These are phyloP conservation scores for Mortierella hygrophila DNA, from an alignment of 192 early-diverging fungal genomes.

Conservation along the genomic window DNA sequence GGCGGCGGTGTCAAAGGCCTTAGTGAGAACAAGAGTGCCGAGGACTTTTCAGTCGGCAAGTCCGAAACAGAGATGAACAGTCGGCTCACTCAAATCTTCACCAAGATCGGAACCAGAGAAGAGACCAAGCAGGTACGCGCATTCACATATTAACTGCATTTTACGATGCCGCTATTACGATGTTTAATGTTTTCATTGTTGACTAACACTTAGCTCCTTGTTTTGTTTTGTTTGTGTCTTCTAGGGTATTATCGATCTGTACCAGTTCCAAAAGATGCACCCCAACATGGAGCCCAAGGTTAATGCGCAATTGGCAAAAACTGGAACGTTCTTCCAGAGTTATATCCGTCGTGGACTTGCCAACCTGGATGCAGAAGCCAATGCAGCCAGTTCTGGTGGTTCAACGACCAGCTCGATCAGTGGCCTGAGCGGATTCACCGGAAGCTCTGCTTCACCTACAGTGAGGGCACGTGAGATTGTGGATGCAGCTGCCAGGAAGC, in stretches of 20 bases:
- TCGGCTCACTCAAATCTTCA: constrained; percentile 76
- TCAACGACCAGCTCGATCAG: constrained; percentile 1
- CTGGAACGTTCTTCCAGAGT: constrained; percentile 78
- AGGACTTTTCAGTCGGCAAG: constrained; percentile 28
- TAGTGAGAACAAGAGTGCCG: constrained; percentile 15
- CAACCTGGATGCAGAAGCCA: constrained; percentile 68
- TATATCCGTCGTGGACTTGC: constrained; percentile 80
- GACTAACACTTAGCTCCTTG: background rate
- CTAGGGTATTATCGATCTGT: constrained; percentile 80
- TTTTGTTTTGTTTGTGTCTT: background rate
- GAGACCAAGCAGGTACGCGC: constrained; percentile 71
- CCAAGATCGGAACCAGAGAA: constrained; percentile 75
- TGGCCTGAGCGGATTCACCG: background rate
- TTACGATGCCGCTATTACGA: background rate
- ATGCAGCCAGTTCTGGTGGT: constrained; percentile 9
- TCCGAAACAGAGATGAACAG: constrained; percentile 75
- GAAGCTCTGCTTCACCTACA: constrained; percentile 6
- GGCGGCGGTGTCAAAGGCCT: background rate
- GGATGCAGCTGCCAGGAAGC: constrained; percentile 20
- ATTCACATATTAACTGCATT: background rate
- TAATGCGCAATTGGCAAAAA: constrained; percentile 68
- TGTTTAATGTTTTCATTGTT: background rate
- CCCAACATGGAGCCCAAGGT: constrained; percentile 74
- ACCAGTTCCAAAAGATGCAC: constrained; percentile 81
- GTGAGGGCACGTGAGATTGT: constrained; percentile 28